Evolutionary conservation across 2,329 filamentous ascomycete genomes (phyloP).

Genomic region (Pseudogymnoascus sp.): DNA sequence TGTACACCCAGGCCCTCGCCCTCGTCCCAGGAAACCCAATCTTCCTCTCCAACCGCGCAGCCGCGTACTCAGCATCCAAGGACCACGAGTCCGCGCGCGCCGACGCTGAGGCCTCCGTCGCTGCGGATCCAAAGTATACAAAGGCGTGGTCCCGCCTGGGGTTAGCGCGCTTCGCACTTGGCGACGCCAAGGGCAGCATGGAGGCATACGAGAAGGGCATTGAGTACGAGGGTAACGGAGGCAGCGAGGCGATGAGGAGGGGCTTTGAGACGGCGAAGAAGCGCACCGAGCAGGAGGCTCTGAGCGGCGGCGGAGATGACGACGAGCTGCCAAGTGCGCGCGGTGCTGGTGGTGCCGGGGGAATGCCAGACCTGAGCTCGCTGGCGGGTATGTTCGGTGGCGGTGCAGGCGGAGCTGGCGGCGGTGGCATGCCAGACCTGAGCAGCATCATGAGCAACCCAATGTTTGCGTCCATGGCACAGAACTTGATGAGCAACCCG

Average conservation of each 20-base stretch:
- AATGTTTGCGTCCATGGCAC: constrained; percentile 96
- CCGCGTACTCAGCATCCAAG: constrained; percentile 76
- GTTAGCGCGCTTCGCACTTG: constrained; percentile 82
- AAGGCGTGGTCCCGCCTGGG: constrained; percentile 96
- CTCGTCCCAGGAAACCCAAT: constrained; percentile 82
- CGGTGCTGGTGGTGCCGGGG: constrained; percentile 44
- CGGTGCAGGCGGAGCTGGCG: constrained; percentile 53
- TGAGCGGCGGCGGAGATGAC: constrained; percentile 38
- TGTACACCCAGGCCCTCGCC: constrained; percentile 80
- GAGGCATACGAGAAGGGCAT: constrained; percentile 92
- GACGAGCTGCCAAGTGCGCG: constrained; percentile 45
- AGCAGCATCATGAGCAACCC: constrained; percentile 89
- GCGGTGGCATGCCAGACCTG: constrained; percentile 81
- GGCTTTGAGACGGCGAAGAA: constrained; percentile 90
- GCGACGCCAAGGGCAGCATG: constrained; percentile 84
- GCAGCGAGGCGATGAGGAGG: constrained; percentile 95
- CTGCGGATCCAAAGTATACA: constrained; percentile 84
- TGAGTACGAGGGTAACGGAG: constrained; percentile 86
- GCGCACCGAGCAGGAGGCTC: constrained; percentile 72
- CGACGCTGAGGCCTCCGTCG: constrained; percentile 86
- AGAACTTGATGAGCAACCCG: constrained; percentile 95
- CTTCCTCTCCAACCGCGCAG: constrained; percentile 95
- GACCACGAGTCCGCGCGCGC: constrained; percentile 77
- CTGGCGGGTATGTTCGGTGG: constrained; percentile 66
- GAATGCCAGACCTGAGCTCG: constrained; percentile 63